A percentile compares a stretch with the other conserved stretches of the same genome.
Evolutionary conservation across 2,329 filamentous ascomycete species (phyloP).

Genomic region (Microascus cirrosus): DNA sequence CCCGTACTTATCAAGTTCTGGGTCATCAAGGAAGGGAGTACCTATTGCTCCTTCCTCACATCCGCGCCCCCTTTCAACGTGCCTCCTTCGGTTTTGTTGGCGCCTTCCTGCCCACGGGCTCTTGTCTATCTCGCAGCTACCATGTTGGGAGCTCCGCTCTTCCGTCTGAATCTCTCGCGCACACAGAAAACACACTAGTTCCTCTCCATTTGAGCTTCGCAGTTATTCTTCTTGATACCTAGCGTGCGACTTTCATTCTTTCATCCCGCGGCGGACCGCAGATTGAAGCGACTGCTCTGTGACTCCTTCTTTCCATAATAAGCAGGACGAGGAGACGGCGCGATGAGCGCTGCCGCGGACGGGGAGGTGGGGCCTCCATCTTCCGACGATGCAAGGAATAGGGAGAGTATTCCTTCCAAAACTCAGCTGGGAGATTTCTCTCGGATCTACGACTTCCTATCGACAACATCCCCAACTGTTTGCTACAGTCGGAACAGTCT

Average conservation of each 20-base stretch:
- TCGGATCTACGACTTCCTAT: not conserved
- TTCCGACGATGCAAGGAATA: not conserved
- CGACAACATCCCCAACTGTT: not conserved
- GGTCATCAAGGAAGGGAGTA: not conserved
- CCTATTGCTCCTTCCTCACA: not conserved
- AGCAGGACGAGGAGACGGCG: not conserved
- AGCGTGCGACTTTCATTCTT: not conserved
- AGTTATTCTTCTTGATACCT: not conserved
- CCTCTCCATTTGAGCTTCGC: not conserved
- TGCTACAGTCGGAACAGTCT: not conserved
- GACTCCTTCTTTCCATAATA: not conserved
- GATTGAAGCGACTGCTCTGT: not conserved
- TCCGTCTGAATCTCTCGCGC: not conserved
- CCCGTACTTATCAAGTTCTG: not conserved
- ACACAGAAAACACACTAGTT: not conserved
- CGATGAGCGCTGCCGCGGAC: not conserved
- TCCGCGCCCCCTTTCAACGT: not conserved
- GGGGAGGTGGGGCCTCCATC: not conserved
- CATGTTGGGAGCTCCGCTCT: not conserved
- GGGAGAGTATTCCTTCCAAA: not conserved
- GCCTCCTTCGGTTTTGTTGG: not conserved
- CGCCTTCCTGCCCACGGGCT: not conserved
- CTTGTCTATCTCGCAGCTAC: not conserved
- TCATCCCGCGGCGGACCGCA: not conserved
- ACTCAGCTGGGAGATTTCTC: slow-evolving; percentile 1